Evolutionary conservation across 2,329 filamentous ascomycete genomes (phyloP).

Genomic region (Pseudodiploospora longispora): DNA sequence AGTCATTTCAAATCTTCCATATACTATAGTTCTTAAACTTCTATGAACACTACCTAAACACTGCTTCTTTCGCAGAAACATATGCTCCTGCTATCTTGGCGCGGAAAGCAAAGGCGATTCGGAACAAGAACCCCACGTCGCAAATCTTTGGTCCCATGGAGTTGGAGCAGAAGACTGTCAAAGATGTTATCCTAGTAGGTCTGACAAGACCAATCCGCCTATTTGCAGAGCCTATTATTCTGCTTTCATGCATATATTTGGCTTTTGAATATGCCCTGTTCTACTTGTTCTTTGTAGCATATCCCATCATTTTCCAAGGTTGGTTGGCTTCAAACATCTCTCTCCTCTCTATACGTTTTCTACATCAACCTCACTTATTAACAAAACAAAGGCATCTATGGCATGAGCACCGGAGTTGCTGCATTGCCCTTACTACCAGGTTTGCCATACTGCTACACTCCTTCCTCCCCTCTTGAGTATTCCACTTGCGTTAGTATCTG

Average conservation of each 20-base stretch:
- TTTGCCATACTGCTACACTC: neutral
- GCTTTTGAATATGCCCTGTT: conserved; percentile 41
- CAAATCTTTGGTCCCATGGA: neutral
- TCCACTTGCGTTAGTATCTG: too few relatives aligned
- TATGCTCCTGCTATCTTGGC: conserved; percentile 9
- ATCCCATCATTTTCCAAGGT: conserved; percentile 25
- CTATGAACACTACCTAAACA: too few relatives aligned
- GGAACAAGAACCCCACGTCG: neutral
- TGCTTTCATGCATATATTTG: neutral
- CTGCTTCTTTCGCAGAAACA: conserved; percentile 7
- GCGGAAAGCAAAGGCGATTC: neutral
- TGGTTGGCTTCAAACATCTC: too few relatives aligned
- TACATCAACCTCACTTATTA: too few relatives aligned
- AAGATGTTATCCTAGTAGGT: neutral
- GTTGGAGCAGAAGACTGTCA: neutral
- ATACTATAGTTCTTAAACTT: too few relatives aligned
- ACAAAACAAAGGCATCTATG: conserved; percentile 1
- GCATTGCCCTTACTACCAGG: conserved; percentile 8
- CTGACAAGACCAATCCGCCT: neutral
- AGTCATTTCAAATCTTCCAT: conserved; percentile 3
- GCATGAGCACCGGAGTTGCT: conserved; percentile 4
- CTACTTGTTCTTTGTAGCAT: conserved; percentile 54
- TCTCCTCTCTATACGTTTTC: too few relatives aligned
- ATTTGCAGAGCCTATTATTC: neutral
- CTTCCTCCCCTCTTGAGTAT: too few relatives aligned